These are phyloP conservation scores for Acanthamoeba castellanii DNA, from an alignment of 208 protist genomes.

Conservation along the genomic window DNA sequence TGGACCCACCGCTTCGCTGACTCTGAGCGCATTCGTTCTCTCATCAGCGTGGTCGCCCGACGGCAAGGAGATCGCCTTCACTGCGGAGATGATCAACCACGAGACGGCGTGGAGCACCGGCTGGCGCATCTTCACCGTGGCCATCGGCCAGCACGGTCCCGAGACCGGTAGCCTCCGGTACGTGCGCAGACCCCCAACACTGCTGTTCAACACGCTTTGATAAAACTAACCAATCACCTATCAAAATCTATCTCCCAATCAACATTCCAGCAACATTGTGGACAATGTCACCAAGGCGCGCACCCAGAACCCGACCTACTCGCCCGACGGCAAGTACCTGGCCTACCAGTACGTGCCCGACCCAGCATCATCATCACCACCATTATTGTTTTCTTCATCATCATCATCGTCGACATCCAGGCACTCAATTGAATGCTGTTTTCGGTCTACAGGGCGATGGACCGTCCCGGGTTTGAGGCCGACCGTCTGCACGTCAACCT, in stretches of 20 bases:
- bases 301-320: conserved; percentile 75
- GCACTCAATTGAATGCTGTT: background rate
- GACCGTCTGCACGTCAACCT: conserved; percentile 72
- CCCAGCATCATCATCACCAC: no score
- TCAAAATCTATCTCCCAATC: background rate
- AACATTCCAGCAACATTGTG: background rate
- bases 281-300: conserved; percentile 30
- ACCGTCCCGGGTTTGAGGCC: conserved; percentile 65
- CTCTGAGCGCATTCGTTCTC: background rate
- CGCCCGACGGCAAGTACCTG: conserved; percentile 62
- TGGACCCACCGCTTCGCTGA: background rate
- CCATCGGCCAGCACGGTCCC: background rate
- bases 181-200: background rate
- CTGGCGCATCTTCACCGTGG: conserved; percentile 64
- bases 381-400: background rate
- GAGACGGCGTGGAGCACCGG: conserved; percentile 70
- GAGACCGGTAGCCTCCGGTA: background rate
- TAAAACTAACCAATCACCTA: background rate
- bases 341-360: conserved; percentile 34
- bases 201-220: background rate
- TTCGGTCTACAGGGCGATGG: conserved; percentile 65
- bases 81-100: conserved; percentile 61
- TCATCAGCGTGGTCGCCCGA: conserved; percentile 23
- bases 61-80: conserved; percentile 76
- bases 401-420: no score